A percentile compares a stretch with the other conserved stretches of the same genome.
phyloP scores from a whole-genome alignment of 1,139 yeast genomes.

The Sugiyamaella japonica region DNA sequence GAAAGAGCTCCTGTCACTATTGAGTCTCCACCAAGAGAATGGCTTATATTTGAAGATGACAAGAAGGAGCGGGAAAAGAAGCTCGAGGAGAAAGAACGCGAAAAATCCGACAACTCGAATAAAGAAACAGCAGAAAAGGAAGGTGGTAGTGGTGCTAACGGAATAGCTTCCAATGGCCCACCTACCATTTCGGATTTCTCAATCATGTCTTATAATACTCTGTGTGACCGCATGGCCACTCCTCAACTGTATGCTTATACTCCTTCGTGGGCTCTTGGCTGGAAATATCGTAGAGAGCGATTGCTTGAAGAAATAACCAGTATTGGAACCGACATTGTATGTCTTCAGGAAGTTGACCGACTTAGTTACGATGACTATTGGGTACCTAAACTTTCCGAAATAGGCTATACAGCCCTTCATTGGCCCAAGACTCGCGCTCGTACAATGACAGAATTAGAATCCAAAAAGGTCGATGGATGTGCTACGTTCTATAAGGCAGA shows the following conservation, averaged over 20 bases:
- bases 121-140: constrained; percentile 35
- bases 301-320: constrained; percentile 70
- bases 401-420: constrained; percentile 80
- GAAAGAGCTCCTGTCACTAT: constrained; percentile 73
- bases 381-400: constrained; percentile 68
- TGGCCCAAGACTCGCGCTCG: constrained; percentile 89
- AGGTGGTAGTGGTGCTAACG: constrained; percentile 24
- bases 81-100: not conserved
- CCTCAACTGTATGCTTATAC: constrained; percentile 89
- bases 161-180: not conserved
- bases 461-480: constrained; percentile 95
- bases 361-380: constrained; percentile 83
- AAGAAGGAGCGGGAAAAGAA: not conserved
- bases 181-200: constrained; percentile 51
- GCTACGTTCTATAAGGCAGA: constrained; percentile 78
- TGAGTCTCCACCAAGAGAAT: constrained; percentile 72
- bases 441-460: constrained; percentile 77
- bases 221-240: constrained; percentile 96
- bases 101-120: not conserved
- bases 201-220: constrained; percentile 80
- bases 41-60: constrained; percentile 69
- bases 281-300: constrained; percentile 86
- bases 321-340: constrained; percentile 71
- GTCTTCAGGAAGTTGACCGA: constrained; percentile 95
- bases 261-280: constrained; percentile 94